These are phyloP conservation scores for Lyophyllum decastes DNA, from an alignment of 768 basidiomycete genomes.

Conservation along the genomic window DNA sequence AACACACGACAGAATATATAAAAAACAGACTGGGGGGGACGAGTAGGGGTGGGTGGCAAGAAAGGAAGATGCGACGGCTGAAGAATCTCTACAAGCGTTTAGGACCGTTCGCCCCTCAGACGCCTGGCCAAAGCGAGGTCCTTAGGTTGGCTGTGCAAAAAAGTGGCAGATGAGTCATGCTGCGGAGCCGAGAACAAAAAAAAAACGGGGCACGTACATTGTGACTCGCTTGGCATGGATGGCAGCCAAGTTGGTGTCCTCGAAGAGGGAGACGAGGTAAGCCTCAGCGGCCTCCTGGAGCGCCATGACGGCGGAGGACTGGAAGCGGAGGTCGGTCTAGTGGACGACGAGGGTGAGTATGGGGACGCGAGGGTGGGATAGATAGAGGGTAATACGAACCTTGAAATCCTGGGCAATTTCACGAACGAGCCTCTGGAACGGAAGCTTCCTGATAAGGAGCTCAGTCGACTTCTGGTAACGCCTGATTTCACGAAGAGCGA, in stretches of 20 bases:
- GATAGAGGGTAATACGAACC: conserved; percentile 42
- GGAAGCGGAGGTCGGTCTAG: conserved; percentile 91
- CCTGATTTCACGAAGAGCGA: conserved; percentile 98
- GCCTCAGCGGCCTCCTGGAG: conserved; percentile 93
- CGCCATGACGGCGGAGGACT: conserved; percentile 93
- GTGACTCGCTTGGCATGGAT: conserved; percentile 87
- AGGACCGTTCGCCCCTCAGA: conserved; percentile 84
- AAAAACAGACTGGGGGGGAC: not conserved
- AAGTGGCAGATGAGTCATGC: conserved; percentile 17
- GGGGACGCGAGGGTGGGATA: not conserved
- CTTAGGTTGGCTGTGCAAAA: conserved; percentile 71
- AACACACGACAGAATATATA: conserved; percentile 19
- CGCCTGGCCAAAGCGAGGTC: conserved; percentile 86
- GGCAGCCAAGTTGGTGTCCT: conserved; percentile 89
- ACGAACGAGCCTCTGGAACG: conserved; percentile 98
- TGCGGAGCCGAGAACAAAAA: not conserved
- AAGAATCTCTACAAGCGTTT: conserved; percentile 26
- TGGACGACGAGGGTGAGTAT: conserved; percentile 7
- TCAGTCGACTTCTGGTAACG: conserved; percentile 99
- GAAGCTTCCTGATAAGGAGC: conserved; percentile 98
- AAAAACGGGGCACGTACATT: conserved; percentile 42
- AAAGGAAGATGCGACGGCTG: not conserved
- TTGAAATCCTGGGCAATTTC: conserved; percentile 98
- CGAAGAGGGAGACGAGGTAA: conserved; percentile 84
- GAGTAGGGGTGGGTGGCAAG: not conserved